Evolutionary conservation across 1,284 basidiomycete genomes (phyloP), one percentile per base, ranked within the genome.

Genomic region (Puccinia hordei): DNA sequence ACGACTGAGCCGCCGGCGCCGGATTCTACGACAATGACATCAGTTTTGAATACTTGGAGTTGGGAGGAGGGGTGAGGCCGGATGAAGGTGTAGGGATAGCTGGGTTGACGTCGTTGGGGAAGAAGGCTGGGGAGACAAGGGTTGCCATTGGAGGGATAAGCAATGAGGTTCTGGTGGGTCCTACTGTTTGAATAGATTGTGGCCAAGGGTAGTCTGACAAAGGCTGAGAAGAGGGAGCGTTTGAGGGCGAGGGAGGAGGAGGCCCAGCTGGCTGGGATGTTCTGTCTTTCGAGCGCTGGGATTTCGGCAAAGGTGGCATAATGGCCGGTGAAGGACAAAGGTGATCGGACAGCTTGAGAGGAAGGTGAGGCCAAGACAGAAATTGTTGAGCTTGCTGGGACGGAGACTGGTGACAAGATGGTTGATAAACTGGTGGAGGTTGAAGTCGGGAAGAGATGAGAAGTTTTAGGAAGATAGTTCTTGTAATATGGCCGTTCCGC

Each of bases 1-100:
- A 86, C 86, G 46, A 86, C 86, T 5, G 84, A 83, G 22, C 87
- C 87, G 10, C 87, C 87, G 0, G 86, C 85, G 9, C 87, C 87
- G 0, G 87, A 87, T 1, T 87, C 87, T 73, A 88, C 83, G 77
- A 88, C n/a, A n/a, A 78, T 27, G 30, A 76, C 51, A 15, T 76
- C 74, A 19, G 63, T 53, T 22, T 76, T 24, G 22, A 55, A 53
- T 27, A 78, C 8, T 8, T 41, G 6, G 33, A 66, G 22, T 9
- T 19, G 30, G 63, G 63, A 55, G 22, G n/a, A 15, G 27, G 35
- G n/a, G n/a, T n/a, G n/a, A n/a, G n/a, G 61, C 8, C 66, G 22
- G 44, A 76, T 46, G 44, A 76, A 76, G 15, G 12, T 15, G 35
- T 65, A 76, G 2, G 35, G 74, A 24, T 49, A 76, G 51, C 61